phyloP scores from a whole-genome alignment of 352 stramenopile genomes.

The Globisporangium nodosum region DNA sequence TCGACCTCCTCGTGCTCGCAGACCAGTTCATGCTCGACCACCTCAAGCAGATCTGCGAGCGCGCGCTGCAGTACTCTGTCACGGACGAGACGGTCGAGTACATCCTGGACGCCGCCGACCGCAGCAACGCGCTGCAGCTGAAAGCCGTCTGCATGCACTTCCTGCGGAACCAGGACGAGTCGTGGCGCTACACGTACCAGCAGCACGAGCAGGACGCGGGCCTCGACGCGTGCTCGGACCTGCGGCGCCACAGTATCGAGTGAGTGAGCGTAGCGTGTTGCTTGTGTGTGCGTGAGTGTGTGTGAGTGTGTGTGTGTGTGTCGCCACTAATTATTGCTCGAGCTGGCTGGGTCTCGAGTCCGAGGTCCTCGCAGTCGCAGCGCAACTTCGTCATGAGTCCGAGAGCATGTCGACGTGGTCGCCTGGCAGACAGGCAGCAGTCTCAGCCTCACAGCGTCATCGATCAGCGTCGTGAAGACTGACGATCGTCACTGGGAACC shows the following conservation, averaged over 20 bases:
- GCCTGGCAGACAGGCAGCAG: no score
- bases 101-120: slow-evolving; percentile 85
- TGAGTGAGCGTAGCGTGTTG: slow-evolving; percentile 1
- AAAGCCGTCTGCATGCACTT: slow-evolving; percentile 91
- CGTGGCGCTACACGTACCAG: slow-evolving; percentile 3
- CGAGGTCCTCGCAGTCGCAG: background rate
- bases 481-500: slow-evolving; percentile 3
- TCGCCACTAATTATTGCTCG: background rate
- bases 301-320: background rate
- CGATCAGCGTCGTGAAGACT: background rate
- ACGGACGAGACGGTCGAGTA: slow-evolving; percentile 80
- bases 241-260: slow-evolving; percentile 14
- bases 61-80: slow-evolving; percentile 76
- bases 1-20: slow-evolving; percentile 90
- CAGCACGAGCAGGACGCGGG: slow-evolving; percentile 12
- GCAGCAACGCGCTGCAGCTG: slow-evolving; percentile 90
- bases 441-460: background rate
- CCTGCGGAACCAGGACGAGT: slow-evolving; percentile 67
- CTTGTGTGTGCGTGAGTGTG: background rate
- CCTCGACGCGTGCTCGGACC: slow-evolving; percentile 2
- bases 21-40: slow-evolving; percentile 97
- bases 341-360: background rate
- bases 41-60: slow-evolving; percentile 94
- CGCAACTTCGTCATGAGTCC: no score
- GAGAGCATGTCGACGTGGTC: no score